phyloP scores from a whole-genome alignment of 1,284 basidiomycete genomes.

The Apiotrichum veenhuisii region DNA sequence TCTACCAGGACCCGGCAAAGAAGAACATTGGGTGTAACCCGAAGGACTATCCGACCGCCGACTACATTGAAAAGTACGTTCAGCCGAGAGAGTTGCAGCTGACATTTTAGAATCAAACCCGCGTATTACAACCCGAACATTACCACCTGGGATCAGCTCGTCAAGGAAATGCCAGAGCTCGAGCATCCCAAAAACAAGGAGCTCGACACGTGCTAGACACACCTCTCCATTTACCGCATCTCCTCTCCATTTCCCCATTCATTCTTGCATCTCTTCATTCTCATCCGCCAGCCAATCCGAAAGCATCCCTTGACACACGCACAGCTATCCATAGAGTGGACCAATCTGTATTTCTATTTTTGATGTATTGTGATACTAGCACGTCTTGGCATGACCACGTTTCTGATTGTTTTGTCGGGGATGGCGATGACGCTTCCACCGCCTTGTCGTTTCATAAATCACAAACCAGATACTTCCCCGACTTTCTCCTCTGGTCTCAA shows the following conservation, averaged over 20 bases:
- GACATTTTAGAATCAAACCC: slow-evolving; percentile 22
- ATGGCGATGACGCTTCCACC: no score
- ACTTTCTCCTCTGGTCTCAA: no score
- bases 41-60: slow-evolving; percentile 44
- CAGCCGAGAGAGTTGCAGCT: neutral
- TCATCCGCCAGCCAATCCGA: no score
- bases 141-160: slow-evolving; percentile 38
- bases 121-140: slow-evolving; percentile 46
- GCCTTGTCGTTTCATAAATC: no score
- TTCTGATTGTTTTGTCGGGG: no score
- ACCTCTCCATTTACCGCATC: no score
- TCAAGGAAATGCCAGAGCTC: slow-evolving; percentile 2
- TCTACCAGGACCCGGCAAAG: slow-evolving; percentile 51
- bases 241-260: no score
- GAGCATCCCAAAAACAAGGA: slow-evolving; percentile 33
- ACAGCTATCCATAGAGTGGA: neutral
- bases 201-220: slow-evolving; percentile 27
- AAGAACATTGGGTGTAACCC: slow-evolving; percentile 46
- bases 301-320: no score
- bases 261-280: no score
- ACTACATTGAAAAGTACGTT: slow-evolving; percentile 39
- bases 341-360: neutral
- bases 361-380: no score
- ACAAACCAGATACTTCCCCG: no score
- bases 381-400: no score